Conservation (phyloP, 73 alveolate genomes). For the Tetrahymena elliotti region DNA sequence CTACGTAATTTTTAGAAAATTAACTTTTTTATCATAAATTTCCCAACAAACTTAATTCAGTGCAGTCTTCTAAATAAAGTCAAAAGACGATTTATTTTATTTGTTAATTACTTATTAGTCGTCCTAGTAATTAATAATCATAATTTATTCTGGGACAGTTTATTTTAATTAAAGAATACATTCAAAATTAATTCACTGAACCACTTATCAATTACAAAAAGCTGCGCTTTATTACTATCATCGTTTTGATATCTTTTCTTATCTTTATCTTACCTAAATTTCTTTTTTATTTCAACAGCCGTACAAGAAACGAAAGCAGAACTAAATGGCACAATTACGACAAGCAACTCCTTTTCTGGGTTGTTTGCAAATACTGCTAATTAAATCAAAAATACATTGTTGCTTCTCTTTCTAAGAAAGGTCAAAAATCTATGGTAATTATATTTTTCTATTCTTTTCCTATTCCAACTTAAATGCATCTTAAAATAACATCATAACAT, state of each 20-base stretch:
- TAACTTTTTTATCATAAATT: neutral
- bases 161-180: neutral
- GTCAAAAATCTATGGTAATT: neutral
- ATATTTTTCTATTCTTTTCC: neutral
- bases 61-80: neutral
- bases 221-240: neutral
- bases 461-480: neutral
- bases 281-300: neutral
- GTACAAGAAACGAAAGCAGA: neutral
- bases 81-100: too few relatives aligned
- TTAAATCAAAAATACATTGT: neutral
- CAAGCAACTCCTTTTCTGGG: conserved; percentile 1
- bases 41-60: neutral
- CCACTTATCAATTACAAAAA: neutral
- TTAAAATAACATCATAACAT: neutral
- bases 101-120: neutral
- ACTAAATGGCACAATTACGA: neutral
- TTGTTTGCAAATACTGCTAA: neutral
- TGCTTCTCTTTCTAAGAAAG: neutral
- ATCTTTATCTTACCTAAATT: neutral
- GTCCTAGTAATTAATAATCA: neutral
- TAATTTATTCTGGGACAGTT: neutral
- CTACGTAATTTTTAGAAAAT: neutral
- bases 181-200: neutral
- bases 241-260: neutral